phyloP scores from a whole-genome alignment of 371 early-diverging fungal genomes.

The Rhizopus sp. region DNA sequence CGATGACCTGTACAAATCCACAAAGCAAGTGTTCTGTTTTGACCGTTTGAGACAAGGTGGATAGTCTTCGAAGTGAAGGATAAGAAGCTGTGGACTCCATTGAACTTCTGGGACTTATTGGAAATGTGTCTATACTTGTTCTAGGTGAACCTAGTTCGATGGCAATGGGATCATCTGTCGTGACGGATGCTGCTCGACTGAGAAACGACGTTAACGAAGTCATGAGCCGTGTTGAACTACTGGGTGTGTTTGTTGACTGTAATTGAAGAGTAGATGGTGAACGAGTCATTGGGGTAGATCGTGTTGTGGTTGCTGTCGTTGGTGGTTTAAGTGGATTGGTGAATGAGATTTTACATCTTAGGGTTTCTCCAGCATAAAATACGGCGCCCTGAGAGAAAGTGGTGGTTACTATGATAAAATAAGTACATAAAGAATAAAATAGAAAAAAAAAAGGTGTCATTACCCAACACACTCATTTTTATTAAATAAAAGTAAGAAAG shows the following conservation, averaged over 20 bases:
- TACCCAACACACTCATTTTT: conserved; percentile 28
- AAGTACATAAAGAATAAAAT: not conserved
- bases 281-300: conserved; percentile 7
- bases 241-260: not conserved
- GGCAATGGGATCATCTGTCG: conserved; percentile 29
- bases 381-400: conserved; percentile 66
- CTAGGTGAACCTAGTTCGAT: conserved; percentile 44
- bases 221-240: conserved; percentile 22
- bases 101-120: conserved; percentile 41
- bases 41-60: conserved; percentile 33
- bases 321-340: conserved; percentile 48
- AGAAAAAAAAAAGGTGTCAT: not conserved
- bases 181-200: conserved; percentile 8
- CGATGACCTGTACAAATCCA: conserved; percentile 82
- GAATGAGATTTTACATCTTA: conserved; percentile 73
- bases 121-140: conserved; percentile 38
- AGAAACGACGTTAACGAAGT: conserved; percentile 45
- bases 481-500: not conserved
- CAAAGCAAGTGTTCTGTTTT: conserved; percentile 59
- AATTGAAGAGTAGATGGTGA: conserved; percentile 2
- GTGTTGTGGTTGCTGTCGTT: conserved; percentile 14
- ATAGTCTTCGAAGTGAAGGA: conserved; percentile 20
- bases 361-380: conserved; percentile 80
- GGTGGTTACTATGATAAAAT: conserved; percentile 44
- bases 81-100: conserved; percentile 43